These are phyloP conservation scores for Microdochium bolleyi DNA, from an alignment of 2,329 filamentous ascomycete species.

Conservation along the genomic window DNA sequence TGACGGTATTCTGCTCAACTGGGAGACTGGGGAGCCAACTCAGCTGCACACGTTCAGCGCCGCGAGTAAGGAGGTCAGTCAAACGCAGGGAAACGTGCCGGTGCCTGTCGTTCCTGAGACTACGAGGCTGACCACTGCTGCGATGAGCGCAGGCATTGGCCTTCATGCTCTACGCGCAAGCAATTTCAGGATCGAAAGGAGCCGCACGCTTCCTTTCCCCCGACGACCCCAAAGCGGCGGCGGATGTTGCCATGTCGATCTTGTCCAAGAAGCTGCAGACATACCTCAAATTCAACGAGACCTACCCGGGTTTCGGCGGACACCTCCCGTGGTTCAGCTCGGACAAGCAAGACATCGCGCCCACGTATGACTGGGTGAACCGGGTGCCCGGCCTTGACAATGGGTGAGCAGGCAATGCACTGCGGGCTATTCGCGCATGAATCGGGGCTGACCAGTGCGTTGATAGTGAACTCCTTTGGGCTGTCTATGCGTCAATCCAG, in stretches of 20 bases:
- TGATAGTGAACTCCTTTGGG: constrained; percentile 29
- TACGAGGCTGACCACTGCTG: neutral
- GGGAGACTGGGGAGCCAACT: constrained; percentile 23
- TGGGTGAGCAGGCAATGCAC: constrained; percentile 16
- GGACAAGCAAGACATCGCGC: constrained; percentile 18
- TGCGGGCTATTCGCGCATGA: no score
- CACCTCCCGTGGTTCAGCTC: constrained; percentile 30
- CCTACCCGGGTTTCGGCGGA: constrained; percentile 30
- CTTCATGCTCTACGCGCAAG: constrained; percentile 33
- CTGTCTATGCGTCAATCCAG: constrained; percentile 30
- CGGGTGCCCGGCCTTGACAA: constrained; percentile 30
- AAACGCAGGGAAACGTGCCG: neutral
- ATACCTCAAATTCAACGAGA: constrained; percentile 30
- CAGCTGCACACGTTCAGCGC: constrained; percentile 30
- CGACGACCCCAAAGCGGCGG: constrained; percentile 18
- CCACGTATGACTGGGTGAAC: constrained; percentile 27
- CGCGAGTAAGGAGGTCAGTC: constrained; percentile 22
- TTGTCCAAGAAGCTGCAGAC: constrained; percentile 28
- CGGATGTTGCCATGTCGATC: constrained; percentile 23
- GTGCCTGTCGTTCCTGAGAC: neutral
- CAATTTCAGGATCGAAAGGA: constrained; percentile 24
- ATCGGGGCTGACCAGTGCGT: no score
- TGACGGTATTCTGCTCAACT: constrained; percentile 29
- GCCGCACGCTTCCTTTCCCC: constrained; percentile 31
- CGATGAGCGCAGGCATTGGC: constrained; percentile 24